These are phyloP conservation scores for Barbatosphaeria neglecta DNA, from an alignment of 495 filamentous ascomycete species.

Conservation along the genomic window DNA sequence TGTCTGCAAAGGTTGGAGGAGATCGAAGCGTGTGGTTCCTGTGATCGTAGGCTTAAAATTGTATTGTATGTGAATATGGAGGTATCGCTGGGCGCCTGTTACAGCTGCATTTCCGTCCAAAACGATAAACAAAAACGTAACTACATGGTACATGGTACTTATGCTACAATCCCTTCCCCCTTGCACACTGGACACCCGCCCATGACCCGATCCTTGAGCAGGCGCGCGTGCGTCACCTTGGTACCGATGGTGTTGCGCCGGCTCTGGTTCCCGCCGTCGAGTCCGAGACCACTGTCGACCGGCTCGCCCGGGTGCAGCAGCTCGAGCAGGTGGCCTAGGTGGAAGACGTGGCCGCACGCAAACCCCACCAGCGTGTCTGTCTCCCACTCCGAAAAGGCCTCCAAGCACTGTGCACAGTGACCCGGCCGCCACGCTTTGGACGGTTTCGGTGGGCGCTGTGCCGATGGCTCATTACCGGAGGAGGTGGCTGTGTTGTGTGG, in stretches of 20 bases:
- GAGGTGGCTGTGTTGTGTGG: not conserved
- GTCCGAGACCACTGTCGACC: slow-evolving; percentile 19
- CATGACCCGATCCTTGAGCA: slow-evolving; percentile 58
- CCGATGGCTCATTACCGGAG: not conserved
- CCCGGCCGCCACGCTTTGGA: slow-evolving; percentile 25
- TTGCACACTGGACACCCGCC: slow-evolving; percentile 62
- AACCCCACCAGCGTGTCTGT: slow-evolving; percentile 77
- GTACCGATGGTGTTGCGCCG: slow-evolving; percentile 56
- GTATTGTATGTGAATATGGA: too few species aligned
- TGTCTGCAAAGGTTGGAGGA: too few species aligned
- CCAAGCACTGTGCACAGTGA: slow-evolving; percentile 53
- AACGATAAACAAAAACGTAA: too few species aligned
- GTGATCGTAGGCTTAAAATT: too few species aligned
- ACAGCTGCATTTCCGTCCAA: too few species aligned
- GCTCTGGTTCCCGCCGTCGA: slow-evolving; percentile 27
- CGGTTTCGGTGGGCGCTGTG: not conserved
- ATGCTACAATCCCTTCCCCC: not conserved
- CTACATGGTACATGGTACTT: too few species aligned
- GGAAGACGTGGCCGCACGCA: slow-evolving; percentile 84
- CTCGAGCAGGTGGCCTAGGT: slow-evolving; percentile 64
- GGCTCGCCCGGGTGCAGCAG: slow-evolving; percentile 29
- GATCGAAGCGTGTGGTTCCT: too few species aligned
- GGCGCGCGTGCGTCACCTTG: slow-evolving; percentile 80
- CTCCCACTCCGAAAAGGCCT: slow-evolving; percentile 49
- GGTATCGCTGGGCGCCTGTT: too few species aligned